These are phyloP conservation scores for Hypocreales sp. DNA, from an alignment of 2,329 filamentous ascomycete genomes.

Conservation along the genomic window DNA sequence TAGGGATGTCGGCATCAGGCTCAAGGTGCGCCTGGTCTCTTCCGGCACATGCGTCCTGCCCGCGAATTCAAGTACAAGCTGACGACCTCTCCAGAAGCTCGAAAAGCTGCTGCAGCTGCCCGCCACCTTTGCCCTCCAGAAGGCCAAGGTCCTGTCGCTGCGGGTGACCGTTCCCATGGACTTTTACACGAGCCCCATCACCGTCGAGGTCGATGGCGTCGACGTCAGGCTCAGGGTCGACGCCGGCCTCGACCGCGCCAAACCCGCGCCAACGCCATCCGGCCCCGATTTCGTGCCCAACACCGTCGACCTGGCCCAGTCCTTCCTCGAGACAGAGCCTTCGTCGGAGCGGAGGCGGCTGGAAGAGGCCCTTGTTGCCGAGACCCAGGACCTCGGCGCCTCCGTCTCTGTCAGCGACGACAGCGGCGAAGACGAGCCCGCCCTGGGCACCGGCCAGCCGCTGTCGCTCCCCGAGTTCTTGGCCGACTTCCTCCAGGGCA, in stretches of 20 bases:
- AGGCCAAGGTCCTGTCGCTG: constrained; percentile 60
- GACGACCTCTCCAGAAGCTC: constrained; percentile 47
- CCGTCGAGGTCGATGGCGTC: constrained; percentile 68
- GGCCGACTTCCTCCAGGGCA: constrained; percentile 56
- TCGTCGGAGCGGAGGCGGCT: constrained; percentile 48
- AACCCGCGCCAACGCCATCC: constrained; percentile 11
- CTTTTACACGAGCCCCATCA: constrained; percentile 71
- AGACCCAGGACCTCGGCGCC: constrained; percentile 45
- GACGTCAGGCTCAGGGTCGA: constrained; percentile 50
- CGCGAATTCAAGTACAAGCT: no score
- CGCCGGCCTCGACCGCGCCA: constrained; percentile 13
- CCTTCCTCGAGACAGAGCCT: constrained; percentile 61
- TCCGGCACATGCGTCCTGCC: no score
- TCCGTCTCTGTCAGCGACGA: constrained; percentile 47
- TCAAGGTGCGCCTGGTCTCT: constrained; percentile 41
- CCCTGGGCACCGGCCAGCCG: constrained; percentile 53
- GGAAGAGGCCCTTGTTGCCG: constrained; percentile 50
- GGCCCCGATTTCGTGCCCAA: constrained; percentile 39
- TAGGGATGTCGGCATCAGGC: constrained; percentile 66
- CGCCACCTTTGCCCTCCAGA: constrained; percentile 50
- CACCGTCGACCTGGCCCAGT: constrained; percentile 58
- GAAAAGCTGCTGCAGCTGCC: constrained; percentile 61
- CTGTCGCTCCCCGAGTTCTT: constrained; percentile 57
- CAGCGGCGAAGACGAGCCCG: constrained; percentile 42
- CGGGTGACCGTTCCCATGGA: constrained; percentile 77